phyloP scores from a whole-genome alignment of 176 grass and related monocot genomes.

The Lolium rigidum region DNA sequence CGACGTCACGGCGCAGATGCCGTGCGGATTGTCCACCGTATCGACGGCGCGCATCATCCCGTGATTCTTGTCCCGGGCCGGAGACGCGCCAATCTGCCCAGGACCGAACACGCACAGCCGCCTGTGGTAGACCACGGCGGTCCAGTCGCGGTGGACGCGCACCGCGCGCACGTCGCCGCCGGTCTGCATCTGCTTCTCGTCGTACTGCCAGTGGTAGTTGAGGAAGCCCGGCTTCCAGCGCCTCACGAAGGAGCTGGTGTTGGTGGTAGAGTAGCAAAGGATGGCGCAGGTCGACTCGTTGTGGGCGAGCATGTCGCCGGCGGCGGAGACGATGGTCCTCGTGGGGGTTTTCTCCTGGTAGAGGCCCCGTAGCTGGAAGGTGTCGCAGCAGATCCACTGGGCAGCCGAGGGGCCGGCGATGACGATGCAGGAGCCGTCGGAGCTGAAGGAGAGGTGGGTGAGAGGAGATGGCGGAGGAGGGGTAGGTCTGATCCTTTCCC shows the following conservation, averaged over 20 bases:
- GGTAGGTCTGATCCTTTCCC: not conserved
- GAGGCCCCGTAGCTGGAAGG: not conserved
- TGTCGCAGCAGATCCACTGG: not conserved
- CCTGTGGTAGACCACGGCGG: not conserved
- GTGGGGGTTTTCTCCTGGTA: not conserved
- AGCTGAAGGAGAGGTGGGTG: not conserved
- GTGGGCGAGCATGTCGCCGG: not conserved
- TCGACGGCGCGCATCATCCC: not conserved
- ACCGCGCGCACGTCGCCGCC: slow-evolving; percentile 46
- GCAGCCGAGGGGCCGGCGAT: not conserved
- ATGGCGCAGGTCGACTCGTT: not conserved
- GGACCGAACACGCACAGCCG: not conserved
- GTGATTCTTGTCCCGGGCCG: not conserved
- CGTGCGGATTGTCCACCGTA: not conserved
- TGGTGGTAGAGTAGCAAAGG: not conserved
- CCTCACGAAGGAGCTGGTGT: not conserved
- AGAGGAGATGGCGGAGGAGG: slow-evolving; percentile 21
- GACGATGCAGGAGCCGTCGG: not conserved
- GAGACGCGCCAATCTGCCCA: not conserved
- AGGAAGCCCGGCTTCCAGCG: not conserved
- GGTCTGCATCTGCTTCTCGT: slow-evolving; percentile 4
- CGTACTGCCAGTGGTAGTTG: slow-evolving; percentile 36
- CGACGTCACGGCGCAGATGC: slow-evolving; percentile 10
- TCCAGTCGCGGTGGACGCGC: slow-evolving; percentile 55
- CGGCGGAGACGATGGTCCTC: not conserved